Base-by-base conservation (phyloP, 129 eudicot species). In the Pseudognaphalium luteoalbum region DNA sequence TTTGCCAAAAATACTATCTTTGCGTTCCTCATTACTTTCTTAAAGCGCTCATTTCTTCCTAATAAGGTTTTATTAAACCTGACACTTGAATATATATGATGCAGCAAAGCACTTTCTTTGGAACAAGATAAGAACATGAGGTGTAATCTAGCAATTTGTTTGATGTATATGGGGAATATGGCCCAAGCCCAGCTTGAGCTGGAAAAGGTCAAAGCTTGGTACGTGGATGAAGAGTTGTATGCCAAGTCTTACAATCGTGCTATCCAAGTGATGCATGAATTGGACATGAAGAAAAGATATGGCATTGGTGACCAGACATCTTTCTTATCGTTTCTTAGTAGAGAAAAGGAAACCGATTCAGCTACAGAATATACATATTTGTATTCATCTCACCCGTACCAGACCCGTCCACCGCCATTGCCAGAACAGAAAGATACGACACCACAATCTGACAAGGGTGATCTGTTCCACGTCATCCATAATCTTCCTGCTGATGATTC, bases 41-140 rank as follows among this genome's bases (percentile, higher is more conserved):
- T 7, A 44, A 12, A 30, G 15, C 29, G 50, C 50, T 41, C 11
- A 41, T 41, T 41, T 10, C 11, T 41, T 2, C 50, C 7, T 41
- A 41, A 2, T 1, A 4, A 0, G 50, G 3, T 41, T 6, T 41
- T 41, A 10, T 41, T 41, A 10, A 1, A 71, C 56, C 21, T 66
- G 39, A 76, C 37, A 66, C 10, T 35, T 68, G 81, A 56, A 32
- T 19, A 11, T 54, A 37, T 21, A 7, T 54, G 58, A 10, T 68
- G 33, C 89, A 90, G 98, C 70, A 90, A 93, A 87, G 96, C 92
- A 25, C 87, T 90, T 63, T 86, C 89, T 1, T 69, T 88, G 71
- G 97, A 93, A 70, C 83, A 86, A 4, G 98, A 93, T 72, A 93
- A 84, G 89, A 93, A 93, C 83, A 93, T 85, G 83, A 89, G 84